These are phyloP conservation scores for Meira nashicola DNA, from an alignment of 1,284 basidiomycete genomes.

Conservation along the genomic window DNA sequence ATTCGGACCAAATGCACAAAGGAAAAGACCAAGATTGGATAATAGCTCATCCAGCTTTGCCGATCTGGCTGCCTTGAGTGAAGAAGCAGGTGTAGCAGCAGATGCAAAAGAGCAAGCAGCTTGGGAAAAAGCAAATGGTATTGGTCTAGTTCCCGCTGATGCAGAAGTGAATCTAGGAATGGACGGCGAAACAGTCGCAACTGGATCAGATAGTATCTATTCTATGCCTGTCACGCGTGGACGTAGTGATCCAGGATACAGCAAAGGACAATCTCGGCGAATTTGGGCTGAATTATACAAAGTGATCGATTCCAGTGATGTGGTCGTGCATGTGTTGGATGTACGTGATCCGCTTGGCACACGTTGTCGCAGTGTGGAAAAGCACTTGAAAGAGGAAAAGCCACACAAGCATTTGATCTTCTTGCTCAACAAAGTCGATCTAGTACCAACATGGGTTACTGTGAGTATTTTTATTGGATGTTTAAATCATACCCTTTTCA, in stretches of 20 bases:
- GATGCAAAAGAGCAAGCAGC: conserved; percentile 35
- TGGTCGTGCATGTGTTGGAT: conserved; percentile 91
- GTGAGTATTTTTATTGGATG: conserved; percentile 62
- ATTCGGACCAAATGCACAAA: conserved; percentile 49
- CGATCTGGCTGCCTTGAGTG: conserved; percentile 43
- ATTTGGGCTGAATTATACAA: conserved; percentile 99
- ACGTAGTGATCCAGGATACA: conserved; percentile 49
- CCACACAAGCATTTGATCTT: conserved; percentile 94
- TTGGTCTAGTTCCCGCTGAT: conserved; percentile 45
- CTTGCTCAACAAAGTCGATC: conserved; percentile 95
- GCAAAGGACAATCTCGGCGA: conserved; percentile 55
- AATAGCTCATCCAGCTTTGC: conserved; percentile 40
- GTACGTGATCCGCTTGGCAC: conserved; percentile 94
- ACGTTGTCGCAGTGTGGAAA: conserved; percentile 90
- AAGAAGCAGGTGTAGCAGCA: conserved; percentile 28
- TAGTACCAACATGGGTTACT: conserved; percentile 98
- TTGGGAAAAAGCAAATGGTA: conserved; percentile 39
- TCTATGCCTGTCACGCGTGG: conserved; percentile 48
- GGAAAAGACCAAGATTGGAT: conserved; percentile 51
- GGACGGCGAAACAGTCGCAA: conserved; percentile 21
- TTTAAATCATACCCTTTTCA: background rate
- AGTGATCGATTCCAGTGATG: conserved; percentile 97
- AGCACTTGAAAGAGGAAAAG: conserved; percentile 92
- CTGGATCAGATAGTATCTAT: conserved; percentile 29
- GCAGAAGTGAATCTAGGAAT: conserved; percentile 44